Conservation (phyloP, 345 rosid species). For the Sisymbrium irio region DNA sequence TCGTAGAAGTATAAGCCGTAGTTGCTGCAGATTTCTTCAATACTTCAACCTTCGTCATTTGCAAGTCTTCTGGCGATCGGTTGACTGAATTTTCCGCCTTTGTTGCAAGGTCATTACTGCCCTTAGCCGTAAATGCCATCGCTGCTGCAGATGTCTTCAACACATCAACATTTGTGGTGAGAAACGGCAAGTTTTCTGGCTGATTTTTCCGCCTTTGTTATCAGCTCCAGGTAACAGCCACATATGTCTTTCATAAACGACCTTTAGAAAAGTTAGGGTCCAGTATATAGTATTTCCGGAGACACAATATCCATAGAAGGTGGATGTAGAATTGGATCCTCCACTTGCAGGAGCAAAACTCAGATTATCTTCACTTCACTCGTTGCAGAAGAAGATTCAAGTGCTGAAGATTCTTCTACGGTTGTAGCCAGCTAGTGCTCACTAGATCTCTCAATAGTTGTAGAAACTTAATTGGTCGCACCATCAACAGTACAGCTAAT, state of each 20-base stretch:
- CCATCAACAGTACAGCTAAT: slow-evolving; percentile 9
- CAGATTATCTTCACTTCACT: slow-evolving; percentile 90
- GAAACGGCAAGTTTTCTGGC: slow-evolving; percentile 46
- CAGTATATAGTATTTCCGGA: slow-evolving; percentile 62
- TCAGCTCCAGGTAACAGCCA: slow-evolving; percentile 70
- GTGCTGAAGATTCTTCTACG: slow-evolving; percentile 24
- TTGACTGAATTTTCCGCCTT: slow-evolving; percentile 50
- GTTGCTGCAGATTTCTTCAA: slow-evolving; percentile 48
- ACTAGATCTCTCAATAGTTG: no score
- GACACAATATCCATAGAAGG: slow-evolving; percentile 72
- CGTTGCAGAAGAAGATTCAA: slow-evolving; percentile 62
- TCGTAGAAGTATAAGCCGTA: slow-evolving; percentile 8
- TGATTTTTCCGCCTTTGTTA: slow-evolving; percentile 54
- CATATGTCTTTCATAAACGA: slow-evolving; percentile 72
- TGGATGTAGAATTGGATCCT: slow-evolving; percentile 51
- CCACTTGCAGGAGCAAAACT: slow-evolving; percentile 60
- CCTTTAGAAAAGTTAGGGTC: slow-evolving; percentile 70
- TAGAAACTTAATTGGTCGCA: background rate
- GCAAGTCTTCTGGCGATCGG: slow-evolving; percentile 50
- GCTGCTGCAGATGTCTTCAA: slow-evolving; percentile 49
- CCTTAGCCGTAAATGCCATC: slow-evolving; percentile 13
- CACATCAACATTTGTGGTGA: slow-evolving; percentile 42
- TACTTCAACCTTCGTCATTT: slow-evolving; percentile 25
- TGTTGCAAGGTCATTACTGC: slow-evolving; percentile 49
- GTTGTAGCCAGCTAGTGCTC: slow-evolving; percentile 21